Evolutionary conservation across 371 early-diverging fungal genomes (phyloP).

Genomic region (Encephalitozoon intestinalis): DNA sequence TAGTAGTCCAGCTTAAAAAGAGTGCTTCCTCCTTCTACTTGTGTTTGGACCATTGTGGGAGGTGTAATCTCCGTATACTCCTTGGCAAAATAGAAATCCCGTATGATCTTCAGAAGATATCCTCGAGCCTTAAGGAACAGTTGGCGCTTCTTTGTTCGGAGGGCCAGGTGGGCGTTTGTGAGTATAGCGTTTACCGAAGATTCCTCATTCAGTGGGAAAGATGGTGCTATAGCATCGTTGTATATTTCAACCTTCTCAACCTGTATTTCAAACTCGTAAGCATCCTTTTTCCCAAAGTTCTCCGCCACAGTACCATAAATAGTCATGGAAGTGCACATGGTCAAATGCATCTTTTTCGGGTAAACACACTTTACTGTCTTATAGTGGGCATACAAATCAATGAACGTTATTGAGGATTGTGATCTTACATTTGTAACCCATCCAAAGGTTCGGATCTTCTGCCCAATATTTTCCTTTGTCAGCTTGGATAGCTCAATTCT

Average conservation of each 20-base stretch:
- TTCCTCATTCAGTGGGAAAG: slow-evolving; percentile 62
- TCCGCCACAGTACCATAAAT: slow-evolving; percentile 52
- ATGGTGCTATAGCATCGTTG: slow-evolving; percentile 44
- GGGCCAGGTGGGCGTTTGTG: slow-evolving; percentile 86
- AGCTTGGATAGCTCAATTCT: slow-evolving; percentile 20
- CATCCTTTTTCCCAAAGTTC: slow-evolving; percentile 51
- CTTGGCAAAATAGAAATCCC: slow-evolving; percentile 76
- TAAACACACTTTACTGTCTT: slow-evolving; percentile 56
- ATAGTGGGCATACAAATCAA: slow-evolving; percentile 47
- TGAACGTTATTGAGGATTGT: slow-evolving; percentile 44
- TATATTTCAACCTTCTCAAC: slow-evolving; percentile 47
- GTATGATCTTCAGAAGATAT: slow-evolving; percentile 76
- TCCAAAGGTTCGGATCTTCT: slow-evolving; percentile 51
- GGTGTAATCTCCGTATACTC: slow-evolving; percentile 86
- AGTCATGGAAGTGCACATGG: slow-evolving; percentile 51
- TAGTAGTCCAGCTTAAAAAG: slow-evolving; percentile 93
- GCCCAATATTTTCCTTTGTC: slow-evolving; percentile 35
- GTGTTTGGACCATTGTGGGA: slow-evolving; percentile 98
- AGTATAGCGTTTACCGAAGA: slow-evolving; percentile 75
- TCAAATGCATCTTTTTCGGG: slow-evolving; percentile 32
- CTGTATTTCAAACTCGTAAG: slow-evolving; percentile 52
- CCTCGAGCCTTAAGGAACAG: slow-evolving; percentile 79
- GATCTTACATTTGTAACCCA: slow-evolving; percentile 52
- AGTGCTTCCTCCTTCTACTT: slow-evolving; percentile 96
- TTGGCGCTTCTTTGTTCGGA: slow-evolving; percentile 81